Evolutionary conservation across 2,329 filamentous ascomycete species (phyloP).

Genomic region (Endocalyx cinctus): DNA sequence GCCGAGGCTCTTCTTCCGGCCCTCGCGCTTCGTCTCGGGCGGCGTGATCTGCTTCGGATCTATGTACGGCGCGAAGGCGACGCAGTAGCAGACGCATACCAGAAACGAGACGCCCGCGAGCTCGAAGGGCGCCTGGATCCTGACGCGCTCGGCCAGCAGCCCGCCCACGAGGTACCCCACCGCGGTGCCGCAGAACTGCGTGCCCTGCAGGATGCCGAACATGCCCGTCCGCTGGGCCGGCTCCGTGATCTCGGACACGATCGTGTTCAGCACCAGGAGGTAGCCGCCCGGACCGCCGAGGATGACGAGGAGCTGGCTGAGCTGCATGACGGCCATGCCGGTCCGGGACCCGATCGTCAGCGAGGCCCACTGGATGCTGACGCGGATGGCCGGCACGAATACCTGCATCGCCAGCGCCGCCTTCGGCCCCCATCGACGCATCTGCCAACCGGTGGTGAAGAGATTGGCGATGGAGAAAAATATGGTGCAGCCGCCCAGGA

Average conservation of each 20-base stretch:
- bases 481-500: conserved; percentile 61
- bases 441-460: conserved; percentile 61
- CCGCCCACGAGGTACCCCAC: conserved; percentile 17
- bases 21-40: conserved; percentile 6
- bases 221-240: conserved; percentile 55
- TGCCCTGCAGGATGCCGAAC: conserved; percentile 43
- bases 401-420: conserved; percentile 57
- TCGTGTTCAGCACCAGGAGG: conserved; percentile 62
- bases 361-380: conserved; percentile 58
- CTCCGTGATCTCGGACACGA: conserved; percentile 59
- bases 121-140: conserved; percentile 18
- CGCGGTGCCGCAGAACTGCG: conserved; percentile 17
- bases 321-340: conserved; percentile 63
- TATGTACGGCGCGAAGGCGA: conserved; percentile 17
- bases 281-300: conserved; percentile 65
- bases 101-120: conserved; percentile 13
- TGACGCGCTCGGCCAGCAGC: conserved; percentile 12
- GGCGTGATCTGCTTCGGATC: conserved; percentile 6
- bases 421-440: conserved; percentile 61
- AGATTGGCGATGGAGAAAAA: conserved; percentile 64
- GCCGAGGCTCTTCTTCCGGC: conserved; percentile 10
- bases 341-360: conserved; percentile 52
- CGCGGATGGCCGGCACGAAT: conserved; percentile 59
- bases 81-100: conserved; percentile 10
- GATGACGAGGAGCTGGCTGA: conserved; percentile 62